Conservation (phyloP, 2,329 filamentous ascomycete genomes). For the Teratosphaeriaceae sp. region DNA sequence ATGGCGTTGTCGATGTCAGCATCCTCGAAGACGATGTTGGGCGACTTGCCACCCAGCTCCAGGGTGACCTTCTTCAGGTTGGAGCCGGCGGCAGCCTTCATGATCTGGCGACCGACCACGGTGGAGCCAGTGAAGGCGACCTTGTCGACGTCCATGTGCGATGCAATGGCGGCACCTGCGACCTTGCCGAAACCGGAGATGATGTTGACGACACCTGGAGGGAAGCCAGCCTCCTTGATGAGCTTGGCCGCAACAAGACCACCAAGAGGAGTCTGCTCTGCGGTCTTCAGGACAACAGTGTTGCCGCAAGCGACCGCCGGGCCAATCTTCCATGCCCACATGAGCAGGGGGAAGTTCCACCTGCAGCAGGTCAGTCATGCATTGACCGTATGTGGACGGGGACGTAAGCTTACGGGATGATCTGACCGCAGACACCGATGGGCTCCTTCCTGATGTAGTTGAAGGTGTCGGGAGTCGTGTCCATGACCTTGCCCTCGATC, state of each 20-base stretch:
- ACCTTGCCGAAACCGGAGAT: conserved; percentile 71
- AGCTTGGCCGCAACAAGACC: conserved; percentile 58
- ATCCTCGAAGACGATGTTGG: conserved; percentile 74
- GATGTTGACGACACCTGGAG: conserved; percentile 62
- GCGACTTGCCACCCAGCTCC: conserved; percentile 73
- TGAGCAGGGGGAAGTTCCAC: conserved; percentile 70
- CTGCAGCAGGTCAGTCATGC: conserved; percentile 43
- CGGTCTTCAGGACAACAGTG: conserved; percentile 65
- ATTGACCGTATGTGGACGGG: conserved; percentile 7
- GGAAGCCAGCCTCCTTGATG: conserved; percentile 72
- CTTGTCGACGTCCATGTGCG: conserved; percentile 79
- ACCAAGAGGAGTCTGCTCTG: conserved; percentile 69
- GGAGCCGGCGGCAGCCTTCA: conserved; percentile 71
- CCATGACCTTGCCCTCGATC: conserved; percentile 79
- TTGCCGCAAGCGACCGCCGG: conserved; percentile 68
- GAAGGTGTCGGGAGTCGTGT: conserved; percentile 70
- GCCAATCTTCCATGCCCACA: conserved; percentile 77
- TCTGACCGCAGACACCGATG: conserved; percentile 63
- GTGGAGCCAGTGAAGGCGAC: conserved; percentile 77
- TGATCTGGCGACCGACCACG: conserved; percentile 64
- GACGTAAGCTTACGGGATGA: conserved; percentile 53
- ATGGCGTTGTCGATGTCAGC: conserved; percentile 71
- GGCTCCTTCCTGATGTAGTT: conserved; percentile 79
- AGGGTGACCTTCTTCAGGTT: conserved; percentile 80
- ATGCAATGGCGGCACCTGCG: conserved; percentile 67